phyloP scores from a whole-genome alignment of 495 filamentous ascomycete species.

The Trypethelium eluteriae region DNA sequence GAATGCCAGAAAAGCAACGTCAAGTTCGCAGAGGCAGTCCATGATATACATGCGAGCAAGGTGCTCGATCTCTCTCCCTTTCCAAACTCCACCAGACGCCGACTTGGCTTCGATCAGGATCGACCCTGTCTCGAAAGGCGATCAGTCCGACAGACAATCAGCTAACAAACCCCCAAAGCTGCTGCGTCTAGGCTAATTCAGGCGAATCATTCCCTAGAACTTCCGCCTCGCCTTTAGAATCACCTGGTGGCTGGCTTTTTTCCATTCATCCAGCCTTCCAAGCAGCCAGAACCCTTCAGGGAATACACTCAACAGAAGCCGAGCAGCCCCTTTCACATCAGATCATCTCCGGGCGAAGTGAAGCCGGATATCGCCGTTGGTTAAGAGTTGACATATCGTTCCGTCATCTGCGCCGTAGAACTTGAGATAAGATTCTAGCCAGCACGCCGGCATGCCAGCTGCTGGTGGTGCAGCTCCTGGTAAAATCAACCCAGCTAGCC shows the following conservation, averaged over 20 bases:
- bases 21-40: slow-evolving; percentile 1
- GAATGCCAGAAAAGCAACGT: background rate
- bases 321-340: background rate
- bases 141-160: slow-evolving; percentile 6
- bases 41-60: background rate
- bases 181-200: background rate
- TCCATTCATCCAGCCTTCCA: slow-evolving; percentile 6
- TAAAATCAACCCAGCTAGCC: background rate
- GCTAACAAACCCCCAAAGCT: background rate
- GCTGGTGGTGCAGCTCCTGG: slow-evolving; percentile 9
- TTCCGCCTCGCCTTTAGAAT: background rate
- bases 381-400: background rate
- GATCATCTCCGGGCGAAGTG: background rate
- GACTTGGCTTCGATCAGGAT: background rate
- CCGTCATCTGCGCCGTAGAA: background rate
- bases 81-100: background rate
- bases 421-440: slow-evolving; percentile 4
- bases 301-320: background rate
- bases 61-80: background rate
- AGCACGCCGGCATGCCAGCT: background rate
- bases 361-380: background rate
- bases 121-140: background rate
- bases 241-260: background rate
- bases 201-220: background rate
- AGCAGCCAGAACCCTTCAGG: background rate